A percentile compares a stretch with the other conserved stretches of the same genome.
Evolutionary conservation across 768 basidiomycete species (phyloP).

Genomic region (Pleurotus citrinopileatus): DNA sequence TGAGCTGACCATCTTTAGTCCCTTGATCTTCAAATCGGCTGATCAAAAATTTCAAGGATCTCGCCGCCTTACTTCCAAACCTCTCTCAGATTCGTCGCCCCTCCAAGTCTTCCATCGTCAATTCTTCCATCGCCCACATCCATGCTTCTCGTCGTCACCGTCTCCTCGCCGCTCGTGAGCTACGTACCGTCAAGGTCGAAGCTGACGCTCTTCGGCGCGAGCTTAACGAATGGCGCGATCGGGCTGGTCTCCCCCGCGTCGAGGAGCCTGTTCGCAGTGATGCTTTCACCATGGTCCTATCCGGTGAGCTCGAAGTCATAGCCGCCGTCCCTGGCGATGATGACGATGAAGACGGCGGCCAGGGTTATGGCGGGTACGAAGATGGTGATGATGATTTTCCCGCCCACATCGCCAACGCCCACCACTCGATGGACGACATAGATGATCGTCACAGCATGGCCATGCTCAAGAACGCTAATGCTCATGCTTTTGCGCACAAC

Average conservation of each 20-base stretch:
- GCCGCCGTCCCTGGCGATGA: conserved; percentile 45
- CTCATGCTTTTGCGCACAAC: conserved; percentile 35
- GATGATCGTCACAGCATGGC: conserved; percentile 24
- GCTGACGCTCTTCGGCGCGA: conserved; percentile 86
- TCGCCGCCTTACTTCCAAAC: conserved; percentile 88
- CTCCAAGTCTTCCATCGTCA: conserved; percentile 95
- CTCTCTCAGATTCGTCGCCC: conserved; percentile 90
- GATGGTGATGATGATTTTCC: conserved; percentile 39
- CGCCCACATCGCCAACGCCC: conserved; percentile 11
- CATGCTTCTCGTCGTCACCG: conserved; percentile 81
- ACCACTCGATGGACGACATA: conserved; percentile 24
- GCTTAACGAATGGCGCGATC: conserved; percentile 90
- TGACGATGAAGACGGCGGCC: conserved; percentile 53
- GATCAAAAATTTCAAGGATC: conserved; percentile 52
- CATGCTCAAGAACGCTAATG: conserved; percentile 30
- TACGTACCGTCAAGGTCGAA: conserved; percentile 77
- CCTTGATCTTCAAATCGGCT: conserved; percentile 9
- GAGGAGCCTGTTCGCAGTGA: conserved; percentile 75
- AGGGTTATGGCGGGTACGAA: conserved; percentile 32
- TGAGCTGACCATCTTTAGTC: conserved; percentile 32
- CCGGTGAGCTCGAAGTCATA: conserved; percentile 69
- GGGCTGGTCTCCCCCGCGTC: conserved; percentile 64
- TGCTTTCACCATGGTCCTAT: conserved; percentile 67
- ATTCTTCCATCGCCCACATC: conserved; percentile 89
- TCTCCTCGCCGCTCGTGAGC: conserved; percentile 75